Base-by-base conservation (phyloP, 2,329 filamentous ascomycete species). In the Periconia macrospinosa region DNA sequence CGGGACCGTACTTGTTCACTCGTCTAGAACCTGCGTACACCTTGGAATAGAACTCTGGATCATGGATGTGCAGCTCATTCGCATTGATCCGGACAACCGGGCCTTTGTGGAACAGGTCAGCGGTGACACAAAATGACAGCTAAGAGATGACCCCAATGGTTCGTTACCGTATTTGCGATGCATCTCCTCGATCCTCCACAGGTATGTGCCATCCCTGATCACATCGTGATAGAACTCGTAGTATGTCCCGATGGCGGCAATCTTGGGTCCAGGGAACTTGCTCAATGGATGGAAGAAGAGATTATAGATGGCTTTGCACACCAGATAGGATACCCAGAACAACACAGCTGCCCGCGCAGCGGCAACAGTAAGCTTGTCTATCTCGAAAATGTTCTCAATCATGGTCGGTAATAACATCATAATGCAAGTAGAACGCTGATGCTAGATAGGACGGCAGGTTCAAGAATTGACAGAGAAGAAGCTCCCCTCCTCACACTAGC, bases 21-120 rank as follows among this genome's bases (percentile, higher is more conserved):
- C 50, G 54, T 19, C 65, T 47, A 1, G 41, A 46, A 17, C 49
- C 54, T 9, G 41, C 58, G 51, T 73, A 73, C 9, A 74, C 20
- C 6, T 59, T 45, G 20, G 66, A 60, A 44, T 64, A 65, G 44
- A 58, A 64, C 7, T 57, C 48, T 2, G 63, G 56, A 41, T 70
- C 67, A 6, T 49, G 43, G 42, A 71, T 61, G 23, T 59, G 60
- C 0, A 71, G 45, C 45, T 71, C 68, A 14, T 52, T 45, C 1
- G 67, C 66, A 20, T 62, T 71, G 41, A 71, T 62, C 1, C 68
- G 63, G 15, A 71, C 47, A 6, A 71, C 70, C 1, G 67, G 66
- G 6, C 67, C 66, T 69, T 2, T 15, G n/a, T n/a, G n/a, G n/a
- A n/a, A n/a, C n/a, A n/a, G n/a, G n/a, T n/a, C n/a, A n/a, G n/a